Percentiles rank a stretch among this genome's conserved stretches.
phyloP scores from a whole-genome alignment of 2,329 filamentous ascomycete genomes.

The Teratosphaeria nubilosa region DNA sequence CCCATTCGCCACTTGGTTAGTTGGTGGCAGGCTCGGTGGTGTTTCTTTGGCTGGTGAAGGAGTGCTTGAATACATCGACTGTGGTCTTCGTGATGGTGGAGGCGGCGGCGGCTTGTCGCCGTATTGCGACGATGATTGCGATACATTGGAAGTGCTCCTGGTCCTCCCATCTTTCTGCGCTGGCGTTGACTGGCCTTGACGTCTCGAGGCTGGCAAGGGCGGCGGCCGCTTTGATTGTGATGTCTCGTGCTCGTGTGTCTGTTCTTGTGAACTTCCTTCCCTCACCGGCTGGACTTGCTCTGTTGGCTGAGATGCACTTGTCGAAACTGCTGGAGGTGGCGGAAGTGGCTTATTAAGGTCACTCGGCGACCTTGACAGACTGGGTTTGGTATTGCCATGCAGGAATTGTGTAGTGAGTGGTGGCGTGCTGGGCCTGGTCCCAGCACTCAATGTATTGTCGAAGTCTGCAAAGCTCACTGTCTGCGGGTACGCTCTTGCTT shows the following conservation, averaged over 20 bases:
- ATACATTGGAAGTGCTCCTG: slow-evolving; percentile 19
- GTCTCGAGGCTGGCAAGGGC: slow-evolving; percentile 39
- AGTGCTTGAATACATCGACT: slow-evolving; percentile 1
- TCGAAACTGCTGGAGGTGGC: slow-evolving; percentile 1
- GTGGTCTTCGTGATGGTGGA: slow-evolving; percentile 19
- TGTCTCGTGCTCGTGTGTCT: slow-evolving; percentile 2
- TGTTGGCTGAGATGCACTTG: slow-evolving; percentile 7
- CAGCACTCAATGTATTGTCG: slow-evolving; percentile 20
- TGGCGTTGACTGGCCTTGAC: slow-evolving; percentile 30
- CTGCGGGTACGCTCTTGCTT: slow-evolving; percentile 42
- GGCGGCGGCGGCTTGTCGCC: slow-evolving; percentile 18
- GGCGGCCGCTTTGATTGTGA: slow-evolving; percentile 33
- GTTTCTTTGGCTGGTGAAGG: slow-evolving; percentile 5
- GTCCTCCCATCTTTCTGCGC: slow-evolving; percentile 8
- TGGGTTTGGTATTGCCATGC: slow-evolving; percentile 8
- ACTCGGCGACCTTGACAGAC: slow-evolving; percentile 29
- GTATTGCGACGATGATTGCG: slow-evolving; percentile 8
- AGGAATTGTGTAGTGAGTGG: slow-evolving; percentile 9
- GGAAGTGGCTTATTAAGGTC: slow-evolving; percentile 54
- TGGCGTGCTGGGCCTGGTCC: slow-evolving; percentile 6
- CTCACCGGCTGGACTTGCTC: background rate
- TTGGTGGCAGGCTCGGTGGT: slow-evolving; percentile 2
- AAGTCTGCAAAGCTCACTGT: slow-evolving; percentile 25
- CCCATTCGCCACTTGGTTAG: slow-evolving; percentile 1
- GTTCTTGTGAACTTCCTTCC: background rate